These are phyloP conservation scores for Ophiostoma angusticollis DNA, from an alignment of 2,329 filamentous ascomycete genomes.

Conservation along the genomic window DNA sequence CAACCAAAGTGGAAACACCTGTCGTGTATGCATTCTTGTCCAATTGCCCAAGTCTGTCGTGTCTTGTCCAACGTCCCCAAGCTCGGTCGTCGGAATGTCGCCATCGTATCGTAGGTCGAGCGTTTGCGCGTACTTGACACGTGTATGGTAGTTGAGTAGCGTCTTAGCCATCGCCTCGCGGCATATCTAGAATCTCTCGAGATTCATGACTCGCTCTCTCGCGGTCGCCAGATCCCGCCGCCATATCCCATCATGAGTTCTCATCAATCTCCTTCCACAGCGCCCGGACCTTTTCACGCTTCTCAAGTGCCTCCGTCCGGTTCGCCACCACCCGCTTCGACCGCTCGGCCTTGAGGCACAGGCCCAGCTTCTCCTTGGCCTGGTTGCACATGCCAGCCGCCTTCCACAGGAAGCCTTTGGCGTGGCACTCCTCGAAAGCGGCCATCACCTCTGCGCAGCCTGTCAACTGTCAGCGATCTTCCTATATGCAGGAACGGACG, in stretches of 20 bases:
- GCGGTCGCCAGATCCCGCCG: too few relatives aligned
- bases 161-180: not conserved
- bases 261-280: conserved; percentile 69
- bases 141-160: not conserved
- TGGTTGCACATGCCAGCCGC: conserved; percentile 81
- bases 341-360: conserved; percentile 71
- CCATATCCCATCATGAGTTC: conserved; percentile 42
- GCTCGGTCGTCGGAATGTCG: not conserved
- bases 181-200: not conserved
- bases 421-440: conserved; percentile 90
- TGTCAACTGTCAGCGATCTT: too few relatives aligned
- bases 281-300: conserved; percentile 61
- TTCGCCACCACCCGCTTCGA: conserved; percentile 67
- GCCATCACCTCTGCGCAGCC: conserved; percentile 92
- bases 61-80: not conserved
- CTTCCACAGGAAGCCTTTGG: conserved; percentile 84
- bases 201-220: too few relatives aligned
- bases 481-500: conserved; percentile 1
- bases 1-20: not conserved
- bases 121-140: not conserved
- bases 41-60: not conserved
- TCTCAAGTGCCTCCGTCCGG: conserved; percentile 53
- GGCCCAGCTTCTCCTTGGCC: conserved; percentile 70
- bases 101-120: not conserved
- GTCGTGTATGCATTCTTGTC: not conserved